Conservation (phyloP, 345 rosid species). For the Ailanthus altissimus region DNA sequence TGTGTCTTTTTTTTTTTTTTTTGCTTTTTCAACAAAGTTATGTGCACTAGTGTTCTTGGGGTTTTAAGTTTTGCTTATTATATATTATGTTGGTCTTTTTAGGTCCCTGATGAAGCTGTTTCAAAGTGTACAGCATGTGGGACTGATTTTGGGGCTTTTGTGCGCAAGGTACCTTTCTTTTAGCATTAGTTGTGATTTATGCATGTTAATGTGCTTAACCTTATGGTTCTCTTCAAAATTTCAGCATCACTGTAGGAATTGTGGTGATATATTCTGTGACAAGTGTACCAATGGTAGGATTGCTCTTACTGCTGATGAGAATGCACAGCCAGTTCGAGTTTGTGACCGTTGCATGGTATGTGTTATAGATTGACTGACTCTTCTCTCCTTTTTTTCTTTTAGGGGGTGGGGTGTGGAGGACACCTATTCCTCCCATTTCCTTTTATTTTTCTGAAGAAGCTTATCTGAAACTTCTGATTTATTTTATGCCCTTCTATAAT, state of each 20-base stretch:
- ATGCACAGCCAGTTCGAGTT: constrained; percentile 92
- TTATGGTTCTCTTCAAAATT: constrained; percentile 16
- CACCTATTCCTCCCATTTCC: neutral
- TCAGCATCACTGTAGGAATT: constrained; percentile 99
- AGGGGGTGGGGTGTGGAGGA: too few relatives aligned
- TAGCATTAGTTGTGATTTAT: neutral
- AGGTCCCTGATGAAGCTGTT: constrained; percentile 98
- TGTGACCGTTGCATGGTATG: constrained; percentile 93
- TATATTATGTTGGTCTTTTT: neutral
- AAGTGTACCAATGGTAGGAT: constrained; percentile 93
- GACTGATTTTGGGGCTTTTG: constrained; percentile 88
- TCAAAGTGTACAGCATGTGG: constrained; percentile 82
- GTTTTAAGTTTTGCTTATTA: constrained; percentile 12
- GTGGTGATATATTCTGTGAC: constrained; percentile 99
- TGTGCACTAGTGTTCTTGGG: neutral
- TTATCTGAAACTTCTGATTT: neutral
- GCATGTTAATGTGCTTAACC: constrained; percentile 15
- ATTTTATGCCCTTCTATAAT: neutral
- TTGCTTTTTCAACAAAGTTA: neutral
- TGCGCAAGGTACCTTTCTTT: constrained; percentile 56
- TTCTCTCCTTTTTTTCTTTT: neutral
- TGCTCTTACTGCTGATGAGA: constrained; percentile 93
- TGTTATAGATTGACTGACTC: constrained; percentile 14
- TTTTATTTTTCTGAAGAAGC: neutral
- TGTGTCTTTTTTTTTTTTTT: neutral